A percentile compares a stretch with the other conserved stretches of the same genome.
Conservation (phyloP, 371 early-diverging fungal genomes). For the Mortierella sp. region DNA sequence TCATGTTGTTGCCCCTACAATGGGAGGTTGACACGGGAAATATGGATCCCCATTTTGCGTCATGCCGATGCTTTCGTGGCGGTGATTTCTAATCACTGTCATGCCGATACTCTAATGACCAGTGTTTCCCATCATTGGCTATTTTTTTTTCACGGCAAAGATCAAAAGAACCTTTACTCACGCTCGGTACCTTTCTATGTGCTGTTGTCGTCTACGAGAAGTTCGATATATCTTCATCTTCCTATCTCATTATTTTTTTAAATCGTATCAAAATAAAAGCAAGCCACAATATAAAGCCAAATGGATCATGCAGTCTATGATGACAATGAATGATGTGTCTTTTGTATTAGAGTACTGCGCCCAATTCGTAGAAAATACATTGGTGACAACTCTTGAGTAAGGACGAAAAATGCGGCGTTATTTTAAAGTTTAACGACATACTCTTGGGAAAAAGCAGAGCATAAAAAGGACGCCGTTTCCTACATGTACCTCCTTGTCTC, state of each 20-base stretch:
- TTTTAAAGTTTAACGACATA: too few relatives aligned
- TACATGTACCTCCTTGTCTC: too few relatives aligned
- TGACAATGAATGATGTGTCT: not conserved
- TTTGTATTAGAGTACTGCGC: too few relatives aligned
- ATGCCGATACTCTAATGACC: constrained; percentile 59
- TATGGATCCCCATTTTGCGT: not conserved
- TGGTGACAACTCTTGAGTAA: too few relatives aligned
- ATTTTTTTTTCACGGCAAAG: constrained; percentile 60
- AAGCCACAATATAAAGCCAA: too few relatives aligned
- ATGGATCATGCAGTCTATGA: not conserved
- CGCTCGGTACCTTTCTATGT: constrained; percentile 35
- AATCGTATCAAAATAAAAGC: not conserved
- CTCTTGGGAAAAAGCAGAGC: too few relatives aligned
- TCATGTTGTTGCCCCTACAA: constrained; percentile 15
- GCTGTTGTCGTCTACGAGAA: constrained; percentile 58
- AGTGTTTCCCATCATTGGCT: constrained; percentile 49
- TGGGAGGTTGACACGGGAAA: constrained; percentile 11
- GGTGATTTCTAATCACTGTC: constrained; percentile 4
- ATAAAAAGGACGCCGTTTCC: too few relatives aligned
- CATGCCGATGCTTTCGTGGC: constrained; percentile 48
- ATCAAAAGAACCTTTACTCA: constrained; percentile 57
- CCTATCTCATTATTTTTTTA: not conserved
- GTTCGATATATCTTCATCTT: constrained; percentile 36
- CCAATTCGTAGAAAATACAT: too few relatives aligned
- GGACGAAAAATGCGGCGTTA: too few relatives aligned